Conservation (phyloP, 2,329 filamentous ascomycete species). For the Pseudogymnoascus sp. region DNA sequence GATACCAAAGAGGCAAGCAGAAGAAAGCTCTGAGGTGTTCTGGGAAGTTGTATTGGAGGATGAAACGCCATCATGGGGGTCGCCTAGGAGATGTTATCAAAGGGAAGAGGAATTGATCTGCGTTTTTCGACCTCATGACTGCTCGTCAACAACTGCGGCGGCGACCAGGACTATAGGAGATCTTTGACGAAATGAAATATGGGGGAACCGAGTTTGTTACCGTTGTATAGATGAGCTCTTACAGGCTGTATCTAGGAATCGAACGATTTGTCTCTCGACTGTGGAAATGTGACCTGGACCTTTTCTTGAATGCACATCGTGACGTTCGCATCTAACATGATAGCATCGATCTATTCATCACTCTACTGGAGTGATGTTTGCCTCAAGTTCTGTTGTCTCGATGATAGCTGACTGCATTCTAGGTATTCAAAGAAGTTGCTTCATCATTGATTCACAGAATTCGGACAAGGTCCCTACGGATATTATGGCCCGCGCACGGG, state of each 20-base stretch:
- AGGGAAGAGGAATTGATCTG: background rate
- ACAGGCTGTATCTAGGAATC: background rate
- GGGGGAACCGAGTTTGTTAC: background rate
- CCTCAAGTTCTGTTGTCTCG: background rate
- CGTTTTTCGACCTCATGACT: background rate
- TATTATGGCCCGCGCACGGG: background rate
- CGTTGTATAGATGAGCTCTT: background rate
- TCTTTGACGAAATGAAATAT: background rate
- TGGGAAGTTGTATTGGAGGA: background rate
- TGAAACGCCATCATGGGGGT: background rate
- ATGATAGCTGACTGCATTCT: background rate
- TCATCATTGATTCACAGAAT: background rate
- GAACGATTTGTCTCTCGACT: background rate
- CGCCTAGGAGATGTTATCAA: background rate
- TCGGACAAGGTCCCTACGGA: background rate
- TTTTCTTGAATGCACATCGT: background rate
- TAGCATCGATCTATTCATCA: background rate
- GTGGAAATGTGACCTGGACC: background rate
- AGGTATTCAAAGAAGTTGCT: background rate
- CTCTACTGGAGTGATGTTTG: background rate
- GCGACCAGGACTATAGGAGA: background rate
- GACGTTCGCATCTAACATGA: background rate
- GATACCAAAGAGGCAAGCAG: no score
- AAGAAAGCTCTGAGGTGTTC: background rate
- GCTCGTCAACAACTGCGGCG: background rate